Evolutionary conservation across 2,329 filamentous ascomycete genomes (phyloP), one percentile per base, ranked within the genome.

Genomic region (Trichoderma brevicompactum): DNA sequence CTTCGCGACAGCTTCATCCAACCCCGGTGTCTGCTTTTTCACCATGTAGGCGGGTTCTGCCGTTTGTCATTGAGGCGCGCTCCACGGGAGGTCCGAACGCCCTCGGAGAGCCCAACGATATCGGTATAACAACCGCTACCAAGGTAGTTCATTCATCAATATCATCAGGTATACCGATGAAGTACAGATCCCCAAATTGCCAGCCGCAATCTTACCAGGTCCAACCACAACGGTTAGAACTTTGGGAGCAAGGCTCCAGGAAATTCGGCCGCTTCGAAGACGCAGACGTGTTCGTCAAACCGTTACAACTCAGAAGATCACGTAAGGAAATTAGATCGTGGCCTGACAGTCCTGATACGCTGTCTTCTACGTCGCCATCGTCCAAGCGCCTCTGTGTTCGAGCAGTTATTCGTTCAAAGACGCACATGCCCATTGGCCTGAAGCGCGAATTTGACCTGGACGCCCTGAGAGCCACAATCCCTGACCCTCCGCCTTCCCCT

Each of bases 391-490:
- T 75, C 41, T 71, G 69, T n/a, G 70, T 74, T 3, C 70, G 71
- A 7, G 73, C 73, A 7, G 68, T 74, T 13, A 69, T 77, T 36
- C 74, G 71, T 36, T 75, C 75, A 5, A 67, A 69, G 32, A 77
- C 79, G 2, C 75, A 79, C 17, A 78, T 79, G 54, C 76, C 83
- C 1, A 81, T 85, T 68, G 69, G 82, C 0, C 76, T 88, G 17
- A 78, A 80, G 68, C 79, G 83, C 36, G 79, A 78, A 17, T 84
- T 87, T 66, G 78, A 86, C 66, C 73, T 86, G 13, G 76, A 80
- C 32, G 76, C 80, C 66, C 73, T 87, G 9, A 77, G 80, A 52
- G 76, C 79, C 8, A 82, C 80, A 0, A 75, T 85, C n/a, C 79
- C 79, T 2, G 74, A 79, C 3, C 73, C 75, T 8, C 66, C 70